phyloP scores from a whole-genome alignment of 768 basidiomycete species.

The Rhizopogon roseolus region DNA sequence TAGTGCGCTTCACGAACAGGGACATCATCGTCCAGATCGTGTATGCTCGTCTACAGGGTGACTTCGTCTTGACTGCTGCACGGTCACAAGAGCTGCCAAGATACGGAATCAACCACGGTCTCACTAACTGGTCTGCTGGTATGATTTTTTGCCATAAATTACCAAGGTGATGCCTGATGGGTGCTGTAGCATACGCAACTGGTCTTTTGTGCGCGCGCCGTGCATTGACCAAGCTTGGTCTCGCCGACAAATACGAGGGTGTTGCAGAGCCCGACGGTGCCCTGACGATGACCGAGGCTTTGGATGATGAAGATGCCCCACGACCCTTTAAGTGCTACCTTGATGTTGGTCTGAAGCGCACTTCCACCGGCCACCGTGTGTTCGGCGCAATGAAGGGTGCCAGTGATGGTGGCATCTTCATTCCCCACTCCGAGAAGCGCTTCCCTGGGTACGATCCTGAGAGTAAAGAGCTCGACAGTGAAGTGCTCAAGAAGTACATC shows the following conservation, averaged over 20 bases:
- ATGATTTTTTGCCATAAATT: slow-evolving; percentile 11
- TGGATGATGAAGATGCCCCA: slow-evolving; percentile 90
- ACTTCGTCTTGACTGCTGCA: slow-evolving; percentile 87
- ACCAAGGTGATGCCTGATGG: background rate
- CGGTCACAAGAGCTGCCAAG: slow-evolving; percentile 87
- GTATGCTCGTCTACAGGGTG: slow-evolving; percentile 96
- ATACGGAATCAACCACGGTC: slow-evolving; percentile 97
- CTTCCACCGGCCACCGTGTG: slow-evolving; percentile 94
- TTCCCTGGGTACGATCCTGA: slow-evolving; percentile 98
- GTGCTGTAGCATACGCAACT: slow-evolving; percentile 80
- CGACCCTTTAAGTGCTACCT: slow-evolving; percentile 99
- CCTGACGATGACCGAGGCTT: slow-evolving; percentile 72
- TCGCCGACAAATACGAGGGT: slow-evolving; percentile 98
- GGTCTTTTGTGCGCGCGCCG: slow-evolving; percentile 94
- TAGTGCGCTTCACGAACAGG: slow-evolving; percentile 98
- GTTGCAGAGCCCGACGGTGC: slow-evolving; percentile 88
- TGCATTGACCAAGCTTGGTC: slow-evolving; percentile 89
- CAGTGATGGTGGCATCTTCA: slow-evolving; percentile 94
- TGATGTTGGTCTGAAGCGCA: slow-evolving; percentile 96
- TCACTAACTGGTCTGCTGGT: slow-evolving; percentile 99
- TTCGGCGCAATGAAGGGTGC: slow-evolving; percentile 99
- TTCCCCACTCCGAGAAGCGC: slow-evolving; percentile 96
- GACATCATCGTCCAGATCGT: slow-evolving; percentile 93
- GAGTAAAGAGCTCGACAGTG: slow-evolving; percentile 87
- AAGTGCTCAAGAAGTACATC: slow-evolving; percentile 96